Conservation (phyloP, 2,329 filamentous ascomycete species). For the Tolypocladium album region DNA sequence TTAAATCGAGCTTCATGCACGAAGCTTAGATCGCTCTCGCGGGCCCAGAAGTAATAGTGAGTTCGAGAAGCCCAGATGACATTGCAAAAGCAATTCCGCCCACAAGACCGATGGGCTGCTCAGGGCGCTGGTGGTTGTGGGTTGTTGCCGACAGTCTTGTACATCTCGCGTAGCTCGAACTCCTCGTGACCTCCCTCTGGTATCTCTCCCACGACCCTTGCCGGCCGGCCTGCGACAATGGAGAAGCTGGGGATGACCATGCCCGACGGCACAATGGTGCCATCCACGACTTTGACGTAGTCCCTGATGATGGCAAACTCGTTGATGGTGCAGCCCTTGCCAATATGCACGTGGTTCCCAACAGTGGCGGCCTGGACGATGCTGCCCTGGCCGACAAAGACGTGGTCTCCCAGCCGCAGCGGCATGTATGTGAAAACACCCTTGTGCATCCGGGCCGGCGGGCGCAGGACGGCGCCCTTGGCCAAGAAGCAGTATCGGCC, state of each 20-base stretch:
- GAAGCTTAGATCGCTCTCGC: not conserved
- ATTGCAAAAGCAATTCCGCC: not conserved
- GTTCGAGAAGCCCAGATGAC: not conserved
- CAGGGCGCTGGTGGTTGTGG: constrained; percentile 21
- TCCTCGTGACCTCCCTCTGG: constrained; percentile 58
- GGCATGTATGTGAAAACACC: constrained; percentile 75
- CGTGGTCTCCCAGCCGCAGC: constrained; percentile 87
- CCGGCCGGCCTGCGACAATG: constrained; percentile 77
- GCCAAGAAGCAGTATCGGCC: constrained; percentile 87
- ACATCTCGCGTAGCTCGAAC: constrained; percentile 53
- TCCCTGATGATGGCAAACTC: constrained; percentile 91
- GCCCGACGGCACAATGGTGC: constrained; percentile 69
- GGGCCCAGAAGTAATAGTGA: not conserved
- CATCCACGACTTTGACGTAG: constrained; percentile 78
- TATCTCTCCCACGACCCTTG: constrained; percentile 70
- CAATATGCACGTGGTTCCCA: constrained; percentile 79
- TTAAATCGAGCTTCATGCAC: not conserved
- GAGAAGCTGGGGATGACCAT: constrained; percentile 92
- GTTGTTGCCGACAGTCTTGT: constrained; percentile 54
- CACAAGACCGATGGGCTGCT: constrained; percentile 1
- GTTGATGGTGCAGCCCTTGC: constrained; percentile 63
- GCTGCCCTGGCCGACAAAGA: constrained; percentile 68
- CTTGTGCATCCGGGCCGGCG: constrained; percentile 73
- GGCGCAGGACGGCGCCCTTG: constrained; percentile 65
- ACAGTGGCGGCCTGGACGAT: constrained; percentile 77